phyloP scores from a whole-genome alignment of 208 protist genomes.

The Acanthamoeba sp. region DNA sequence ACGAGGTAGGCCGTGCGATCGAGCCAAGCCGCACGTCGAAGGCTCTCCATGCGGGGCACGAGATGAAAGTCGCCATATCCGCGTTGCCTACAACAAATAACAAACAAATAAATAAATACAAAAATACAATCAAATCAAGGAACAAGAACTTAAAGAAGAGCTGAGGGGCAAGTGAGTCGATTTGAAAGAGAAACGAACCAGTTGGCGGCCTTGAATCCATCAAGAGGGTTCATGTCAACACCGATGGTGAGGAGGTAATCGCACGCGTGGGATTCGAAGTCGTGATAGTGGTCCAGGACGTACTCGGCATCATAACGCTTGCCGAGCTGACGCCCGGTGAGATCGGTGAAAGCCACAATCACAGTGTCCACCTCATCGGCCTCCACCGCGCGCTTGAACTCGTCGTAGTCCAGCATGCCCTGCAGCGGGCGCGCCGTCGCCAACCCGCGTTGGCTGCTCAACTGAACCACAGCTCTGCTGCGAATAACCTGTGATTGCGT shows the following conservation, averaged over 20 bases:
- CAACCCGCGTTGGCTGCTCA: not conserved
- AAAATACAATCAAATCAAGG: not conserved
- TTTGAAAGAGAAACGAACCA: not conserved
- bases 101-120: not conserved
- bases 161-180: not conserved
- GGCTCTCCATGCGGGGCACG: constrained; percentile 27
- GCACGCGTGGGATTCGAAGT: constrained; percentile 43
- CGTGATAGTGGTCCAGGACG: constrained; percentile 15
- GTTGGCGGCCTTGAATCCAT: constrained; percentile 37
- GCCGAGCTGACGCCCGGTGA: constrained; percentile 38
- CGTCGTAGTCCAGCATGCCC: constrained; percentile 27
- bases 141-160: not conserved
- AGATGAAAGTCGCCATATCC: constrained; percentile 60
- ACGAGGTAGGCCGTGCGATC: constrained; percentile 42
- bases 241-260: constrained; percentile 52
- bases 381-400: not conserved
- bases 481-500: not conserved
- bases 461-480: not conserved
- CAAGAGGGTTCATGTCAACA: constrained; percentile 43
- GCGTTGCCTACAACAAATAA: constrained; percentile 13
- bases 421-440: constrained; percentile 3
- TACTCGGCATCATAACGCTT: constrained; percentile 69
- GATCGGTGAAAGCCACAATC: constrained; percentile 65
- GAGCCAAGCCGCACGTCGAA: constrained; percentile 48
- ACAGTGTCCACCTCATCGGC: constrained; percentile 37